Conservation (phyloP, 129 eudicot genomes). For the Saussurea involucrata region DNA sequence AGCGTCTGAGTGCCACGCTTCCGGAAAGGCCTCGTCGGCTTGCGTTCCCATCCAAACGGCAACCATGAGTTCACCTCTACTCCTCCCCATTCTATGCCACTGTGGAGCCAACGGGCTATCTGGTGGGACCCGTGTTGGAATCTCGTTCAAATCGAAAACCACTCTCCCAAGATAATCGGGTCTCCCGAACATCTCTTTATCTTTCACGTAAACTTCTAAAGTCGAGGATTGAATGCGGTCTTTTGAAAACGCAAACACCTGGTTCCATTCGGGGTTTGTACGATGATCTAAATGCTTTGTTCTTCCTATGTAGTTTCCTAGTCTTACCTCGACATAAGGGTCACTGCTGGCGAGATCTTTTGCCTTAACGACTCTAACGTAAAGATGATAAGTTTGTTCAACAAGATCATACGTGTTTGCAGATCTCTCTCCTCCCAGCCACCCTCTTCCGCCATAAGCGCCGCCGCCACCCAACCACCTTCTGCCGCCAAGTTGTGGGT, state of each 20-base stretch:
- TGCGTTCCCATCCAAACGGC: constrained; percentile 74
- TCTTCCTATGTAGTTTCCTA: constrained; percentile 52
- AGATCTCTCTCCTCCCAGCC: constrained; percentile 44
- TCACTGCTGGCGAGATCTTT: constrained; percentile 45
- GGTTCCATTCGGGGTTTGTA: constrained; percentile 56
- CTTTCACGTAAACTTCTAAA: constrained; percentile 48
- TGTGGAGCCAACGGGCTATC: constrained; percentile 71
- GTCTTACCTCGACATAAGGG: constrained; percentile 57
- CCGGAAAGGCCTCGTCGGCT: constrained; percentile 24
- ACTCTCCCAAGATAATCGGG: constrained; percentile 50
- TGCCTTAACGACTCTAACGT: constrained; percentile 54
- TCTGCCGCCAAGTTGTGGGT: constrained; percentile 45
- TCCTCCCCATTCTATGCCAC: constrained; percentile 56
- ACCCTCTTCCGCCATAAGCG: constrained; percentile 40
- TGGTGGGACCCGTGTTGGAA: constrained; percentile 62
- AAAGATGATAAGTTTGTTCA: constrained; percentile 50
- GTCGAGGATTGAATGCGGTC: constrained; percentile 49
- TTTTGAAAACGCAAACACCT: constrained; percentile 57
- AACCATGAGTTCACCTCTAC: constrained; percentile 53
- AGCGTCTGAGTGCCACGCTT: constrained; percentile 61
- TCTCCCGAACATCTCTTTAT: constrained; percentile 48
- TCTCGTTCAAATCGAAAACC: constrained; percentile 51
- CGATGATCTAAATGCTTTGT: constrained; percentile 41
- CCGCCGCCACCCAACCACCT: constrained; percentile 43
- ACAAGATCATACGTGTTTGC: constrained; percentile 55